Conservation (phyloP, 1,139 yeast species). For the Yamadazyma spencermartinsiae region DNA sequence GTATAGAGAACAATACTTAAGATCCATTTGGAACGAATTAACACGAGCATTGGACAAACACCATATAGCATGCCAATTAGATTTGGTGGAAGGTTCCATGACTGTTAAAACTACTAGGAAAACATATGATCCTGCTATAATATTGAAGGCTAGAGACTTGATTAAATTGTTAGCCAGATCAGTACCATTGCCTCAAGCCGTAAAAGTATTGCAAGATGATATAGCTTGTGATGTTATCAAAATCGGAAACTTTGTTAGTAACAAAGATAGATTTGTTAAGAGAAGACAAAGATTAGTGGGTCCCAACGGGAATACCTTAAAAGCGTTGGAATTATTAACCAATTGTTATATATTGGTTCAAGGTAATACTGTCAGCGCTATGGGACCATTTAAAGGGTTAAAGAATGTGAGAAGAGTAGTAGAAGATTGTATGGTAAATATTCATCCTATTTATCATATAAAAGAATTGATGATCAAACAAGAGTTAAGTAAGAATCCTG, state of each 20-base stretch:
- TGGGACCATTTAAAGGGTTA: constrained; percentile 95
- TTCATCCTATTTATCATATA: constrained; percentile 95
- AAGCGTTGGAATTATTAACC: constrained; percentile 90
- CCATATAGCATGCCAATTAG: constrained; percentile 77
- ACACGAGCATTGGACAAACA: constrained; percentile 74
- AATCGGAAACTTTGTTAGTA: constrained; percentile 85
- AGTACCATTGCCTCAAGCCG: constrained; percentile 96
- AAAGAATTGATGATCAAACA: constrained; percentile 97
- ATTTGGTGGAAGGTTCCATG: constrained; percentile 96
- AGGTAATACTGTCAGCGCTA: constrained; percentile 95
- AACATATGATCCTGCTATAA: constrained; percentile 92
- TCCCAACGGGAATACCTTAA: constrained; percentile 94
- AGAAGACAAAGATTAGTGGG: constrained; percentile 97
- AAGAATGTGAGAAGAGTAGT: constrained; percentile 92
- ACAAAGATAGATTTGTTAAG: constrained; percentile 91
- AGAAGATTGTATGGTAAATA: constrained; percentile 95
- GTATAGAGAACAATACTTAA: constrained; percentile 87
- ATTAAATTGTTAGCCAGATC: constrained; percentile 92
- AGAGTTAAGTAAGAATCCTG: constrained; percentile 93
- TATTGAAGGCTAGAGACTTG: constrained; percentile 91
- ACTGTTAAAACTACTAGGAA: constrained; percentile 93
- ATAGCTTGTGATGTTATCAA: constrained; percentile 95
- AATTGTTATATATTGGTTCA: constrained; percentile 94
- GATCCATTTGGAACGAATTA: constrained; percentile 92
- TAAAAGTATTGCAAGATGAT: constrained; percentile 87